A percentile compares a stretch with the other conserved stretches of the same genome.
These are phyloP conservation scores for Pseudoturritis turrita DNA, from an alignment of 345 rosid species.

Conservation along the genomic window DNA sequence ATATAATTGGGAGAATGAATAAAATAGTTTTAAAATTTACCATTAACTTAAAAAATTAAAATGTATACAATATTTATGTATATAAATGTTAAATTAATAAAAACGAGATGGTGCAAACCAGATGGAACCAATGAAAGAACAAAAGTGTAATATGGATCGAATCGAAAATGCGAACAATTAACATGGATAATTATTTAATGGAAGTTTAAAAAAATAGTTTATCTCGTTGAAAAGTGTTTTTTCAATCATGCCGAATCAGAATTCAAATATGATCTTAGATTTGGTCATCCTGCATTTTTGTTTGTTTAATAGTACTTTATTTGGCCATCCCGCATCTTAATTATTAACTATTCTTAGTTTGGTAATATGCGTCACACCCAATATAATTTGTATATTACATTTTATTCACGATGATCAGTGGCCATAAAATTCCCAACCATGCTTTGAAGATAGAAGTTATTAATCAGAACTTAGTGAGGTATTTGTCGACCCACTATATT, in stretches of 20 bases:
- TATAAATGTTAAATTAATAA: not conserved
- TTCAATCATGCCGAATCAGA: not conserved
- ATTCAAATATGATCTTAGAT: not conserved
- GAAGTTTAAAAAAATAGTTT: too few relatives aligned
- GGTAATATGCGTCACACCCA: not conserved
- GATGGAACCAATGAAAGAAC: slow-evolving; percentile 3
- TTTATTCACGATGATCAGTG: not conserved
- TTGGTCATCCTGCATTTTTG: not conserved
- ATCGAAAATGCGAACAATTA: not conserved
- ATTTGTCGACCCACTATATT: slow-evolving; percentile 23
- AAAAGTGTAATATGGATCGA: not conserved
- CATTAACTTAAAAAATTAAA: not conserved
- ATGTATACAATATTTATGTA: not conserved
- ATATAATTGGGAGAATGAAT: not conserved
- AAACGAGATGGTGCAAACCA: slow-evolving; percentile 5
- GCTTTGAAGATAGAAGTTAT: not conserved
- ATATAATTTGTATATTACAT: not conserved
- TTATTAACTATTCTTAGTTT: too few relatives aligned
- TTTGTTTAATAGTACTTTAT: too few relatives aligned
- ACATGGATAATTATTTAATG: not conserved
- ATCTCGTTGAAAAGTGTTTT: not conserved
- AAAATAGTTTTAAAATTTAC: not conserved
- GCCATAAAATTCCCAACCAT: not conserved
- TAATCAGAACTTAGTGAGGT: slow-evolving; percentile 4
- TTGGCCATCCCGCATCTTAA: not conserved